These are phyloP conservation scores for Penicillium sp. DNA, from an alignment of 2,329 filamentous ascomycete genomes.

Conservation along the genomic window DNA sequence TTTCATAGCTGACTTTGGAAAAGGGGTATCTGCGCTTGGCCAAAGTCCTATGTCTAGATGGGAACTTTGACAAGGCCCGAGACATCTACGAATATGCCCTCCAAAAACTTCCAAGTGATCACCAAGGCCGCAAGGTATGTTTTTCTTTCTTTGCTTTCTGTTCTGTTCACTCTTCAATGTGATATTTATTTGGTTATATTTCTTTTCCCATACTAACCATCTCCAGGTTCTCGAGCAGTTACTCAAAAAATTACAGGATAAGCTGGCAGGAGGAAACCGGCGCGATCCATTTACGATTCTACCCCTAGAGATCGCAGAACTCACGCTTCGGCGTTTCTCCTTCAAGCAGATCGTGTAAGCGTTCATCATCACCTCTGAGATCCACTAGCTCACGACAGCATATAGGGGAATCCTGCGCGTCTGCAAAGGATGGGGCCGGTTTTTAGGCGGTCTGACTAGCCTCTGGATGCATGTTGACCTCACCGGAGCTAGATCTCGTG, in stretches of 20 bases:
- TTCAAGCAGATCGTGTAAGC: conserved; percentile 53
- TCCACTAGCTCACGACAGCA: neutral
- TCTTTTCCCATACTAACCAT: neutral
- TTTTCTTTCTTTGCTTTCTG: neutral
- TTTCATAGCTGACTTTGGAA: neutral
- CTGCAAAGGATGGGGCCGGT: conserved; percentile 56
- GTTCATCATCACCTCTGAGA: neutral
- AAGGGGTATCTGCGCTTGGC: conserved; percentile 7
- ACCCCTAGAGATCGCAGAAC: conserved; percentile 55
- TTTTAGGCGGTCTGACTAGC: conserved; percentile 48
- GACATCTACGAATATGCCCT: conserved; percentile 59
- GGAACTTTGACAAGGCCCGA: conserved; percentile 52
- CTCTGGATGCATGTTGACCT: conserved; percentile 58
- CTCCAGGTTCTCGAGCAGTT: conserved; percentile 29
- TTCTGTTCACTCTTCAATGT: neutral
- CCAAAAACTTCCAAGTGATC: conserved; percentile 47
- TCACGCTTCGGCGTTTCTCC: conserved; percentile 53
- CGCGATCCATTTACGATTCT: conserved; percentile 54
- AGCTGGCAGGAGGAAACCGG: conserved; percentile 42
- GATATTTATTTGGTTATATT: too few relatives aligned
- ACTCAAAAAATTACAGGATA: conserved; percentile 49
- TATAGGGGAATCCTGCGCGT: conserved; percentile 52
- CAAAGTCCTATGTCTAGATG: conserved; percentile 42
- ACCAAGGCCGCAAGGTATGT: conserved; percentile 30
- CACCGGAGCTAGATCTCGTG: conserved; percentile 43